Conservation (phyloP, 352 stramenopile species). For the Blastocystis sp. region DNA sequence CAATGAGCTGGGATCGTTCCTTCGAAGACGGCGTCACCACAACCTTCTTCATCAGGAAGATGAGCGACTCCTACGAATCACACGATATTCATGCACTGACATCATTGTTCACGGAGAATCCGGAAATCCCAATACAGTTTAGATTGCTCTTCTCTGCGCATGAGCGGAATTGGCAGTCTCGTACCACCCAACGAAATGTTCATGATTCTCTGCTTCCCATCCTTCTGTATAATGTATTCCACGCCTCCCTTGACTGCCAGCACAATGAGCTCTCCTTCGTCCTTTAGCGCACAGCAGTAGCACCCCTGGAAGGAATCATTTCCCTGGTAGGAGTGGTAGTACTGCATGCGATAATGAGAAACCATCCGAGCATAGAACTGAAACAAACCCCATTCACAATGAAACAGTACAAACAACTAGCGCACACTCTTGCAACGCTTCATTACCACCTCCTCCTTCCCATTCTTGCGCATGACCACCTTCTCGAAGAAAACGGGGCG, state of each 20-base stretch:
- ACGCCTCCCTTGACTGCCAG: constrained; percentile 7
- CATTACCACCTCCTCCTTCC: constrained; percentile 47
- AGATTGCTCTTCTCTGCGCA: constrained; percentile 19
- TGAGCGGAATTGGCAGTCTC: background rate
- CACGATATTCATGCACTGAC: background rate
- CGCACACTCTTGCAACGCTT: constrained; percentile 30
- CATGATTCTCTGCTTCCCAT: constrained; percentile 2
- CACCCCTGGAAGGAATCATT: constrained; percentile 1
- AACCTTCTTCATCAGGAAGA: constrained; percentile 45
- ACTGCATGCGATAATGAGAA: constrained; percentile 7
- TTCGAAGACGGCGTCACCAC: background rate
- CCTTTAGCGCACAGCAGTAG: constrained; percentile 8
- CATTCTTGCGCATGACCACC: constrained; percentile 11
- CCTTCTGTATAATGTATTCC: constrained; percentile 42
- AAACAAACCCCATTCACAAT: background rate
- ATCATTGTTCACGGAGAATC: background rate
- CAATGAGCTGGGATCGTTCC: background rate
- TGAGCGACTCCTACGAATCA: constrained; percentile 37
- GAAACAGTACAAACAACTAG: constrained; percentile 25
- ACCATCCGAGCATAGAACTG: background rate
- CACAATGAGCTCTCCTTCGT: constrained; percentile 33
- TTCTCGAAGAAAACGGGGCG: constrained; percentile 56
- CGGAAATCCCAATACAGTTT: constrained; percentile 51
- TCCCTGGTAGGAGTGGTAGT: constrained; percentile 42
- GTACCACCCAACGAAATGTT: background rate